Evolutionary conservation across 176 grass and related monocot species (phyloP), one percentile per base, ranked within the genome.

Genomic region (Oryza meyeriana): DNA sequence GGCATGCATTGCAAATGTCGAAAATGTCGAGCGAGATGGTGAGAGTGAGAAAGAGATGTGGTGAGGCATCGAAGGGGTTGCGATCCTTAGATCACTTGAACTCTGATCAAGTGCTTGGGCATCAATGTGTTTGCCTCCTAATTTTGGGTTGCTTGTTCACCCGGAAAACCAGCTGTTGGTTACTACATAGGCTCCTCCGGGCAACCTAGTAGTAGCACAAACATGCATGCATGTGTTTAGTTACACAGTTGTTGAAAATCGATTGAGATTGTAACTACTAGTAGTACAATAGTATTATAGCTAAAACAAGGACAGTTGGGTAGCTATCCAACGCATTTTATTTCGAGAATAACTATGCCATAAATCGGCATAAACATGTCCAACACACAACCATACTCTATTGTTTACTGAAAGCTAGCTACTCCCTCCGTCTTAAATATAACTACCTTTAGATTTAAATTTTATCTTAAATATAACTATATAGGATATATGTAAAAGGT

Each of bases 41-140:
- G 7, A 58, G 4, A 64, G 55, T 42, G 18, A 42, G 65, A 39
- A n/a, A n/a, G 12, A 18, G 71, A 40, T 71, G 52, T 52, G 79
- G 85, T 83, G 55, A 42, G 73, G 22, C 73, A 78, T 58, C 2
- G 67, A 78, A 58, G 10, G 74, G 24, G 26, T 55, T 76, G 29
- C 27, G 65, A 58, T 39, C n/a, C 16, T 4, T 27, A 12, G 52
- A 61, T 88, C 68, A 12, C 18, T 79, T 58, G 10, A 42, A 35
- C n/a, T 70, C 36, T 22, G 24, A 70, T 8, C n/a, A 6, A 70
- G 5, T 24, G 35, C n/a, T 70, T 41, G 36, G 32, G 17, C n/a
- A 59, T 59, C 25, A 59, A 29, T 34, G 16, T 34, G 27, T 10
- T 6, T 10, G 52, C 52, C 52, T 58, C 52, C 52, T 58, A 58